phyloP scores from a whole-genome alignment of 2,329 filamentous ascomycete species.

The Hymenoscyphus salicellus region DNA sequence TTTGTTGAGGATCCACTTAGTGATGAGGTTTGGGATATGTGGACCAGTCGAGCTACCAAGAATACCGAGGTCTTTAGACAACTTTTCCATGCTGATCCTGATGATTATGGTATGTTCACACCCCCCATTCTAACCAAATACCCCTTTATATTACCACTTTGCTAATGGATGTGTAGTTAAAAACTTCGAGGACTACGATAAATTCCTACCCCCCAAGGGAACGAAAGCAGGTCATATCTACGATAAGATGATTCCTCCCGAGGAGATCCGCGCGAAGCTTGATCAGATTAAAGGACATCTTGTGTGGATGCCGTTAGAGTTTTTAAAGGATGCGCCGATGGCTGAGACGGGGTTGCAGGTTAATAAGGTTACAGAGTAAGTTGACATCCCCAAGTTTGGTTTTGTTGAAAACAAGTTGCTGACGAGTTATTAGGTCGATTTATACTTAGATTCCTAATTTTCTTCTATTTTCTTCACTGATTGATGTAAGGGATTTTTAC shows the following conservation, averaged over 20 bases:
- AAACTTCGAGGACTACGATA: constrained; percentile 86
- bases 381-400: neutral
- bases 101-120: constrained; percentile 64
- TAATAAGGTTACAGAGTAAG: neutral
- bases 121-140: too few relatives aligned
- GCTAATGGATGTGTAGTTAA: constrained; percentile 53
- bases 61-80: constrained; percentile 77
- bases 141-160: too few relatives aligned
- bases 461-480: neutral
- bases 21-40: constrained; percentile 64
- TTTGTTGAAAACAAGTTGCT: neutral
- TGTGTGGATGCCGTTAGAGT: constrained; percentile 93
- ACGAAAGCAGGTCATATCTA: constrained; percentile 84
- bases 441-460: neutral
- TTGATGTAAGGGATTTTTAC: neutral
- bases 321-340: constrained; percentile 81
- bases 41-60: constrained; percentile 64
- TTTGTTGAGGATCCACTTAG: constrained; percentile 70
- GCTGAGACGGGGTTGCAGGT: constrained; percentile 64
- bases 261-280: constrained; percentile 72
- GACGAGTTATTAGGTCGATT: neutral
- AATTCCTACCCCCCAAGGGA: constrained; percentile 66
- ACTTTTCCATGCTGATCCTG: constrained; percentile 83
- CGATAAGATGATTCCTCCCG: constrained; percentile 69
- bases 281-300: constrained; percentile 81